phyloP scores from a whole-genome alignment of 1,284 basidiomycete species.

The Cystobasidium pallidum region DNA sequence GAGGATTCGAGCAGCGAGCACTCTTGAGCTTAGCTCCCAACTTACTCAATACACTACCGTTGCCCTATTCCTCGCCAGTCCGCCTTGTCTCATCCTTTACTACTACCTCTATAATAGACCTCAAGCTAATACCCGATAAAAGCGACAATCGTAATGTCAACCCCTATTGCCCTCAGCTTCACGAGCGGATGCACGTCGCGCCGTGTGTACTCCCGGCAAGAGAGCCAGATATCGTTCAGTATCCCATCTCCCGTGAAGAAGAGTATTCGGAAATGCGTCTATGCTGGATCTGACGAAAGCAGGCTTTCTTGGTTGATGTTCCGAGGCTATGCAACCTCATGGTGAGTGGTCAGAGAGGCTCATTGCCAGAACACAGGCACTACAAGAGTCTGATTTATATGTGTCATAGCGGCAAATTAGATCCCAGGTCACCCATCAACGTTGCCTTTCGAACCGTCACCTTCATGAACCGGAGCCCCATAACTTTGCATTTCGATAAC shows the following conservation, averaged over 20 bases:
- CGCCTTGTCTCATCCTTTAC: not conserved
- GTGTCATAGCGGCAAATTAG: not conserved
- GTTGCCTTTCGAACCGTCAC: constrained; percentile 24
- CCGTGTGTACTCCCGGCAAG: not conserved
- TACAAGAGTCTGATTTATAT: not conserved
- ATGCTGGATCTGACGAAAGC: constrained; percentile 39
- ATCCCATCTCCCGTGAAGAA: not conserved
- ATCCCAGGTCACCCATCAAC: constrained; percentile 27
- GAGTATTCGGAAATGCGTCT: constrained; percentile 14
- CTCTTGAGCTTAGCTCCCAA: not conserved
- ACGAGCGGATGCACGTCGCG: constrained; percentile 12
- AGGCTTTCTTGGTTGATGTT: constrained; percentile 34
- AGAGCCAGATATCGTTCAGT: not conserved
- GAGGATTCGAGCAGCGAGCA: not conserved
- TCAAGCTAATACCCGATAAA: no score
- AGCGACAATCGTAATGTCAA: not conserved
- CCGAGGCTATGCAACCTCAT: constrained; percentile 16
- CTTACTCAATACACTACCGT: not conserved
- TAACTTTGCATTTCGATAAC: constrained; percentile 13
- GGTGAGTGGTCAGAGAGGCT: not conserved
- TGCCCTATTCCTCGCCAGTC: not conserved
- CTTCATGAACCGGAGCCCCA: constrained; percentile 12
- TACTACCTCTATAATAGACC: no score
- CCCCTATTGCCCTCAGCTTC: constrained; percentile 9
- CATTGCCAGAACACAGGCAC: not conserved